Evolutionary conservation across 768 basidiomycete species (phyloP).

Genomic region (Phaeolepiota aurea): DNA sequence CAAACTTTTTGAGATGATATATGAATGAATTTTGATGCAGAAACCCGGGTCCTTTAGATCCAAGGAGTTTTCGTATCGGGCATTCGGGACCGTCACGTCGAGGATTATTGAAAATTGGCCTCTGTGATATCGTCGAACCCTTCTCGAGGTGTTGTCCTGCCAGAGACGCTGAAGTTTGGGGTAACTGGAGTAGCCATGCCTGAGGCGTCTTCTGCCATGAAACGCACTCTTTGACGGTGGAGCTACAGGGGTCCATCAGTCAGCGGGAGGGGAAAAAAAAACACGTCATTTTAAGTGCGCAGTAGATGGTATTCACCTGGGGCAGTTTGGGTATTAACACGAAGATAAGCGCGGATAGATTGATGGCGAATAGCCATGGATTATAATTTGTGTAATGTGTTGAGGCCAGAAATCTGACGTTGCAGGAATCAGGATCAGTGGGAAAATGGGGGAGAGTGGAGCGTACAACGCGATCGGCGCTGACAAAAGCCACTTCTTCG

Average conservation of each 20-base stretch:
- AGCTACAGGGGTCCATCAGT: slow-evolving; percentile 36
- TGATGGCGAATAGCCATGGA: slow-evolving; percentile 87
- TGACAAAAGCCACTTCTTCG: slow-evolving; percentile 93
- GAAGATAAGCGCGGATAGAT: slow-evolving; percentile 69
- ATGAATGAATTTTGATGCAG: slow-evolving; percentile 1
- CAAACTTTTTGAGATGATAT: slow-evolving; percentile 8
- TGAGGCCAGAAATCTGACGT: slow-evolving; percentile 81
- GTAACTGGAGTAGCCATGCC: slow-evolving; percentile 61
- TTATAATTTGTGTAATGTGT: slow-evolving; percentile 98
- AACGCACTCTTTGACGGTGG: slow-evolving; percentile 76
- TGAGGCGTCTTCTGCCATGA: slow-evolving; percentile 58
- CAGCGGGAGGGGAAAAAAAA: background rate
- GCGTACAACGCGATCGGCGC: slow-evolving; percentile 85
- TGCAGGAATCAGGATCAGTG: too few relatives aligned
- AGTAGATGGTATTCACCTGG: slow-evolving; percentile 43
- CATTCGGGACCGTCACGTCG: background rate
- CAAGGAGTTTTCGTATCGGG: background rate
- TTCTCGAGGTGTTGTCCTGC: slow-evolving; percentile 32
- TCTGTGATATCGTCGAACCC: slow-evolving; percentile 34
- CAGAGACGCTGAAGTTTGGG: slow-evolving; percentile 47
- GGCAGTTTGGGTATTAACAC: slow-evolving; percentile 96
- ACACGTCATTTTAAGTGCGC: slow-evolving; percentile 4
- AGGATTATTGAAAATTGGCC: slow-evolving; percentile 29
- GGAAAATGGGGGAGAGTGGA: slow-evolving; percentile 1
- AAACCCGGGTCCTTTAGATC: background rate